Evolutionary conservation across 2,329 filamentous ascomycete genomes (phyloP), one percentile per base, ranked within the genome.

Genomic region (Calonectria pauciramosa): DNA sequence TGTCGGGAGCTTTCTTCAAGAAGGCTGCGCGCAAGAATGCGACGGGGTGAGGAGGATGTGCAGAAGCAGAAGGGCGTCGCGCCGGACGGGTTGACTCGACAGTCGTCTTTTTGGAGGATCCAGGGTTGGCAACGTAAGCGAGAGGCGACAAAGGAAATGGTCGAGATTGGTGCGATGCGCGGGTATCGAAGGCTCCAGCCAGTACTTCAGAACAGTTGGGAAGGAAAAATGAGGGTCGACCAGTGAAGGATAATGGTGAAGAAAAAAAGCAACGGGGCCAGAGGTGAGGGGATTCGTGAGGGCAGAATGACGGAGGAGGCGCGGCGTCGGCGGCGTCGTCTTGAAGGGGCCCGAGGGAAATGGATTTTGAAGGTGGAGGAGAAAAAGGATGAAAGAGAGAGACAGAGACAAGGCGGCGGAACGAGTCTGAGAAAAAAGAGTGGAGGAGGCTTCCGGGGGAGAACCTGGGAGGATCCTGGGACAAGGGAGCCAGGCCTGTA

Each of bases 301-400:
- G 47, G 28, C 49, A 26, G 36, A 52, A 52, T 26, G 54, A 67
- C 54, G 60, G 63, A 70, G 51, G 66, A 51, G 54, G 56, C 56
- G 71, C 56, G 65, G 34, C 71, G 56, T 30, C 56, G 68, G 44
- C 41, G 49, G 56, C 52, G 34, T 54, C 41, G 71, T 68, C 34
- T 54, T 60, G 13, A 28, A 32, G 49, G 23, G 23, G 70, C 14
- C 28, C 16, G 26, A 38, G 38, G 44, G 51, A 52, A 60, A 60
- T 60, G 52, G 32, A 52, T 63, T 75, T 60, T 66, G 54, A 66
- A 73, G 73, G 77, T 73, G 66, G 71, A 70, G 66, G 71, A 69
- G 49, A 56, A 63, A 71, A 66, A 51, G 68, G 69, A 72, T 68
- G 72, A 56, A 72, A 72, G 70, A 72, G 70, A 60, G 64, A 66